Conservation (phyloP, 2,329 filamentous ascomycete species). For the Venturia pyrina region DNA sequence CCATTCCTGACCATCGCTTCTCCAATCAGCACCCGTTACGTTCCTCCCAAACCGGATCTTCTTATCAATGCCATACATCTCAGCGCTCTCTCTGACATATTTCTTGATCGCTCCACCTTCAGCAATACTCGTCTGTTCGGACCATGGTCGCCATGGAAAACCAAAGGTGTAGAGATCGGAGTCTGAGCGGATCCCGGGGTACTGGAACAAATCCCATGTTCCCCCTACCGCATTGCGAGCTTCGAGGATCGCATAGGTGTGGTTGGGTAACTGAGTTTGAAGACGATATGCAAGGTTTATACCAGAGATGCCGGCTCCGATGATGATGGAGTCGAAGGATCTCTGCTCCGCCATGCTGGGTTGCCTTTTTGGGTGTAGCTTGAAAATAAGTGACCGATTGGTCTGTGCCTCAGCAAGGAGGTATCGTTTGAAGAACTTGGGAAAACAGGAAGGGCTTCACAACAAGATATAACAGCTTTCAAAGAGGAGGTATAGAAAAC, state of each 20-base stretch:
- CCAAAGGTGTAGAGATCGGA: constrained; percentile 41
- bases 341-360: not conserved
- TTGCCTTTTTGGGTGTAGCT: no score
- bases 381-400: not conserved
- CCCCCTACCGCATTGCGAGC: constrained; percentile 57
- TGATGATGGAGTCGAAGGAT: constrained; percentile 43
- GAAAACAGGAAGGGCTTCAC: not conserved
- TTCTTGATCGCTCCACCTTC: constrained; percentile 33
- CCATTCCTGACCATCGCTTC: constrained; percentile 40
- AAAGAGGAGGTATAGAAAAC: not conserved
- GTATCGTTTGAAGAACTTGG: not conserved
- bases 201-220: constrained; percentile 70
- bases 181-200: constrained; percentile 56
- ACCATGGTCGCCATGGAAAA: constrained; percentile 64
- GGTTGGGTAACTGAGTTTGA: constrained; percentile 44
- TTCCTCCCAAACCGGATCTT: constrained; percentile 34
- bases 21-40: constrained; percentile 33
- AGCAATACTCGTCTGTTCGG: constrained; percentile 30
- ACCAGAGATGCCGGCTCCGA: constrained; percentile 66
- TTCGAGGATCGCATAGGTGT: constrained; percentile 59
- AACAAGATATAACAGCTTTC: not conserved
- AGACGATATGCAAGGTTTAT: constrained; percentile 65
- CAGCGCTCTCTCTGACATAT: constrained; percentile 35
- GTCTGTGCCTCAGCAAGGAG: not conserved
- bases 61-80: constrained; percentile 35